phyloP scores from a whole-genome alignment of 1,284 basidiomycete species.

The Cystobasidium slooffiae region DNA sequence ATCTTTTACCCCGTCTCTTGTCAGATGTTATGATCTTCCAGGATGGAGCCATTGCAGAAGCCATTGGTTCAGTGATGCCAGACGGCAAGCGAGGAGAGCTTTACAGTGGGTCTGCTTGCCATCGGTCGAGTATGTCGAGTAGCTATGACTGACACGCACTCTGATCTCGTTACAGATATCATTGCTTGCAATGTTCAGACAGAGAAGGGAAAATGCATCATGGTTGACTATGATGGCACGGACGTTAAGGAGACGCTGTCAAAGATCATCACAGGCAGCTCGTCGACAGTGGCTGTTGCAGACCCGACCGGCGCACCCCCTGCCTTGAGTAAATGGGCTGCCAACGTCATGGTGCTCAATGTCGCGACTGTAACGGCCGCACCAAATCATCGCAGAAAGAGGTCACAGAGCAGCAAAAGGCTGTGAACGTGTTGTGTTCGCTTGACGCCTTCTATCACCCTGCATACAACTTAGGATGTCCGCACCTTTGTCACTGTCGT shows the following conservation, averaged over 20 bases:
- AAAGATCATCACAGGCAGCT: conserved; percentile 1
- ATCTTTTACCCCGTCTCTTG: not conserved
- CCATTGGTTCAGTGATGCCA: conserved; percentile 25
- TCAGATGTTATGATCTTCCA: conserved; percentile 30
- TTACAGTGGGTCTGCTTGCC: not conserved
- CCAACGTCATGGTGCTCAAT: conserved; percentile 12
- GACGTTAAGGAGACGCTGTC: conserved; percentile 8
- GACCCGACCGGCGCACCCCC: conserved; percentile 4
- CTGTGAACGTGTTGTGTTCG: not conserved
- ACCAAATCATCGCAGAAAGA: not conserved
- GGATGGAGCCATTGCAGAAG: conserved; percentile 31
- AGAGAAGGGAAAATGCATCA: conserved; percentile 20
- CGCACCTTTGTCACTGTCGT: too few relatives aligned
- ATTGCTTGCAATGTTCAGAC: conserved; percentile 43
- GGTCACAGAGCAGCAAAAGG: not conserved
- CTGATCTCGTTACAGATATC: conserved; percentile 8
- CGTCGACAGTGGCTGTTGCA: not conserved
- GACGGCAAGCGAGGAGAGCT: conserved; percentile 31
- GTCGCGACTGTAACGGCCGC: conserved; percentile 6
- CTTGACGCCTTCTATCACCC: too few relatives aligned
- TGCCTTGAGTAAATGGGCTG: conserved; percentile 15
- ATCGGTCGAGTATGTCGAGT: not conserved
- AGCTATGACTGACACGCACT: not conserved
- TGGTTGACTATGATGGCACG: conserved; percentile 36
- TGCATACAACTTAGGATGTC: too few relatives aligned